phyloP scores from a whole-genome alignment of 345 rosid species.

The Eucalyptus marginata region DNA sequence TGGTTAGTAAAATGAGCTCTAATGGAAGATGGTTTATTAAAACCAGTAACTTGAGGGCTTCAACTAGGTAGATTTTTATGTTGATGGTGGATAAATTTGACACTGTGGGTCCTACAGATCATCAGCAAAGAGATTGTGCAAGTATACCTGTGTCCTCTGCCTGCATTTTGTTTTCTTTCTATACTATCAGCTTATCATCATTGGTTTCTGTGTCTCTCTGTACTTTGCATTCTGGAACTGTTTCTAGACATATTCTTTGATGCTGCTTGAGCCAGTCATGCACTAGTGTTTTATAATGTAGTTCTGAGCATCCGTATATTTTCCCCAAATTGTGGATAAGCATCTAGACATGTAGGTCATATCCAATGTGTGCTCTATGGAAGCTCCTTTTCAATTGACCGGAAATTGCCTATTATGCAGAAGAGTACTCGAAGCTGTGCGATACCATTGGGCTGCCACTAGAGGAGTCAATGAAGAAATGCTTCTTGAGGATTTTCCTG shows the following conservation, averaged over 20 bases:
- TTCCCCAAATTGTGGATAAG: neutral
- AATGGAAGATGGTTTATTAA: neutral
- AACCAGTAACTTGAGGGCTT: neutral
- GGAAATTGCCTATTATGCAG: constrained; percentile 7
- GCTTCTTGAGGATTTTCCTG: constrained; percentile 72
- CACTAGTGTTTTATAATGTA: neutral
- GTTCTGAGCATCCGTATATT: neutral
- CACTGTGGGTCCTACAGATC: neutral
- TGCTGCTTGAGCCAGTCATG: neutral
- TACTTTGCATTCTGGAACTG: neutral
- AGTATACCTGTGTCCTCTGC: neutral
- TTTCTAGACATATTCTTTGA: neutral
- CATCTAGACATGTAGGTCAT: neutral
- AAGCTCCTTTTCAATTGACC: neutral
- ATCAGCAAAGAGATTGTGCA: neutral
- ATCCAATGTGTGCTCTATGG: neutral
- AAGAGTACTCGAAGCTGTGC: constrained; percentile 73
- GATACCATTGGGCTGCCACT: constrained; percentile 79
- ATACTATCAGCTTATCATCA: neutral
- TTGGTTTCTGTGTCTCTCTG: neutral
- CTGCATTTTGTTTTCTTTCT: neutral
- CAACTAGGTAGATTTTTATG: neutral
- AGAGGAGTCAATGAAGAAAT: constrained; percentile 74
- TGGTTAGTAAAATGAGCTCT: neutral
- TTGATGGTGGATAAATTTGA: neutral